Evolutionary conservation across 2,329 filamentous ascomycete genomes (phyloP), one percentile per base, ranked within the genome.

Genomic region (Scorias spongiosa): DNA sequence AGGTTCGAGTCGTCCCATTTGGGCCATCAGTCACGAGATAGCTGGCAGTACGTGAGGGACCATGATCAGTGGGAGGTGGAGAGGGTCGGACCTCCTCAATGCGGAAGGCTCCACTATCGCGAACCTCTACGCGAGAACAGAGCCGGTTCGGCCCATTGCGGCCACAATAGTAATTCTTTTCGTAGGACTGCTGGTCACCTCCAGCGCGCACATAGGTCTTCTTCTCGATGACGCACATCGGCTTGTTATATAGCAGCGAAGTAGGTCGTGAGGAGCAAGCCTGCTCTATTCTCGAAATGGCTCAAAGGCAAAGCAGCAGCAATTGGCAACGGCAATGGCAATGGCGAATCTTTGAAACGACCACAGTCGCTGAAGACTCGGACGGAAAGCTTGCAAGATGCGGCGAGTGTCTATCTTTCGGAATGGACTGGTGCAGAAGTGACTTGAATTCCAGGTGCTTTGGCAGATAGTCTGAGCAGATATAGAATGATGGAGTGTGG

Each of bases 181-280:
- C 51, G 18, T 50, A 39, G 8, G 41, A 49, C 29, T 54, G 48
- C 20, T 46, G 47, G 8, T 43, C 49, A 15, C 50, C 50, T 43
- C 54, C 49, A 9, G 51, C 26, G 44, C 55, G 50, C 41, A 51
- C 30, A 46, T 58, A 57, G 17, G 52, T 54, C 43, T 51, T 54
- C 34, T 44, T 48, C 32, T 58, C 54, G 40, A 59, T 44, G 26
- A 58, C 45, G 41, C 57, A 59, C 57, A 59, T 59, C n/a, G 46
- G 46, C 14, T 36, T 36, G 9, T 3, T 15, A 15, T 12, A 36
- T 3, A 36, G 32, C 20, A 26, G 7, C 20, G 20, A n/a, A n/a
- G n/a, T n/a, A n/a, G n/a, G n/a, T n/a, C n/a, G n/a, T n/a, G n/a
- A n/a, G n/a, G n/a, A n/a, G n/a, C n/a, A n/a, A n/a, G n/a, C n/a